Percentiles rank a stretch among this genome's conserved stretches.
Evolutionary conservation across 129 eudicot species (phyloP).

Genomic region (Arctium minus): DNA sequence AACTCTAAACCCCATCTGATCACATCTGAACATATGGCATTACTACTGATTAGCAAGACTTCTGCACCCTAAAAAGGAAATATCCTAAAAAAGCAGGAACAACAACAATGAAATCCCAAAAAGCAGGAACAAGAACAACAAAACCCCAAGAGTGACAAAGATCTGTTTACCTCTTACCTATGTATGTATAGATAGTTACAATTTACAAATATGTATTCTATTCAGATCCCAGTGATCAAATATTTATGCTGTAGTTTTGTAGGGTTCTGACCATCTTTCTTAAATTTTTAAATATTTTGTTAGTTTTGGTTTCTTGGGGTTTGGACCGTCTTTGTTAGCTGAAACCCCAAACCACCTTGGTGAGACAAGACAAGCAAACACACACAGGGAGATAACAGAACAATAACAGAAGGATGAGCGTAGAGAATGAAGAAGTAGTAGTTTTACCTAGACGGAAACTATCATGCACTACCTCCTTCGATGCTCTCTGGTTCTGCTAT

Average conservation of each 20-base stretch:
- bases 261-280: slow-evolving; percentile 4
- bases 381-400: not conserved
- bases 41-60: not conserved
- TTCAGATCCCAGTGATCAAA: not conserved
- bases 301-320: not conserved
- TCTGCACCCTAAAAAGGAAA: too few relatives aligned
- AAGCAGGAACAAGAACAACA: too few relatives aligned
- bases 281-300: not conserved
- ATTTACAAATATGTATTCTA: not conserved
- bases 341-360: not conserved
- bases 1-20: not conserved
- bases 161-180: too few relatives aligned
- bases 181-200: not conserved
- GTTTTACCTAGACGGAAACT: slow-evolving; percentile 37
- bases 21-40: not conserved
- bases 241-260: not conserved
- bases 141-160: too few relatives aligned
- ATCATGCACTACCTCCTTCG: slow-evolving; percentile 63
- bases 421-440: slow-evolving; percentile 38
- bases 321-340: not conserved
- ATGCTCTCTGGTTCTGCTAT: slow-evolving; percentile 90
- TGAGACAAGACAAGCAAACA: not conserved
- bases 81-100: too few relatives aligned
- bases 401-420: slow-evolving; percentile 37
- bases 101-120: too few relatives aligned